Conservation (phyloP, 106 monocot genomes). For the Dendrobium officinale region DNA sequence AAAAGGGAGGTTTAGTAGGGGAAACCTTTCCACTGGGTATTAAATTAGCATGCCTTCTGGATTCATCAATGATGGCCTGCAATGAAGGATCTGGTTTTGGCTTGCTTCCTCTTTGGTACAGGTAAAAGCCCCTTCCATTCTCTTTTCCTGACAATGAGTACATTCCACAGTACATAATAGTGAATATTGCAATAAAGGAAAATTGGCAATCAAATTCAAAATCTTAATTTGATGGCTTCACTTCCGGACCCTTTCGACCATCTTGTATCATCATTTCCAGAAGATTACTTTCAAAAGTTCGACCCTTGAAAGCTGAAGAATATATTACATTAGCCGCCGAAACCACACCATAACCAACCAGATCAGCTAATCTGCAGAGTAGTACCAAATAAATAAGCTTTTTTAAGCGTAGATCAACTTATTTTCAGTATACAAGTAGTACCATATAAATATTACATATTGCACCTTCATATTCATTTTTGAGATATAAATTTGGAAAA, state of each 20-base stretch:
- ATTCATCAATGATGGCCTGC: conserved; percentile 54
- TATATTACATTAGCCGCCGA: conserved; percentile 50
- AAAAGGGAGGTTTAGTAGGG: background rate
- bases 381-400: background rate
- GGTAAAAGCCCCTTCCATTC: conserved; percentile 77
- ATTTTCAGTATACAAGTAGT: background rate
- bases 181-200: background rate
- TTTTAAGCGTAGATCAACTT: background rate
- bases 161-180: background rate
- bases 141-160: conserved; percentile 40
- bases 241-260: conserved; percentile 50
- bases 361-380: conserved; percentile 48
- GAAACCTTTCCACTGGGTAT: conserved; percentile 69
- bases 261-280: conserved; percentile 51
- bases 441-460: background rate
- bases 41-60: conserved; percentile 42
- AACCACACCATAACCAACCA: conserved; percentile 82
- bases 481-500: background rate
- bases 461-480: background rate
- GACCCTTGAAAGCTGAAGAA: conserved; percentile 43
- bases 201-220: background rate
- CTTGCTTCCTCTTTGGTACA: conserved; percentile 64
- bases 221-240: background rate
- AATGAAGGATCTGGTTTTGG: conserved; percentile 69
- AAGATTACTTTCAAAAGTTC: conserved; percentile 36